Conservation (phyloP, 2,329 filamentous ascomycete genomes). For the Cladosporium sp. region DNA sequence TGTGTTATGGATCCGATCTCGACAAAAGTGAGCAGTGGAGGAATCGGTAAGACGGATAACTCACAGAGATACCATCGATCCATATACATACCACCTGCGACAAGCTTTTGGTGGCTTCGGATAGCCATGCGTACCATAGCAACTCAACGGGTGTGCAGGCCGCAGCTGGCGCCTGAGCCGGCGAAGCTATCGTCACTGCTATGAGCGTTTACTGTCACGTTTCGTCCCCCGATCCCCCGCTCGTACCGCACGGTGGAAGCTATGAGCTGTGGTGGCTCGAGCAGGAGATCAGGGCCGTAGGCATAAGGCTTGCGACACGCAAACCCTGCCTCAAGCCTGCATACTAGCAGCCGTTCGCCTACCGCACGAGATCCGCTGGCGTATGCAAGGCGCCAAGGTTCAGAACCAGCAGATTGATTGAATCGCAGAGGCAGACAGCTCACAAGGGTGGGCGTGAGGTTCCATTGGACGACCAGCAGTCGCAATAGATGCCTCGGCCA, state of each 20-base stretch:
- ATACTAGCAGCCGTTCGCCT: neutral
- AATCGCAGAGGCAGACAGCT: neutral
- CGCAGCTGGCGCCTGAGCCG: slow-evolving; percentile 7
- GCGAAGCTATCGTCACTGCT: neutral
- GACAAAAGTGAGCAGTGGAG: neutral
- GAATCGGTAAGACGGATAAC: neutral
- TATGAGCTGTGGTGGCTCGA: slow-evolving; percentile 1
- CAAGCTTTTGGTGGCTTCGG: slow-evolving; percentile 11
- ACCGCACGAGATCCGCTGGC: neutral
- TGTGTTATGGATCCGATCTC: neutral
- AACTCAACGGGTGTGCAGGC: neutral
- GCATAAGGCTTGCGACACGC: neutral
- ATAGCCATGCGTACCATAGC: neutral
- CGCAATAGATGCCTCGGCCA: neutral
- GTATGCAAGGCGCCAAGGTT: neutral
- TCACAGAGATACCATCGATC: neutral
- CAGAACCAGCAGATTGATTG: neutral
- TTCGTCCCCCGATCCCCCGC: slow-evolving; percentile 9
- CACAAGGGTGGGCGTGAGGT: neutral
- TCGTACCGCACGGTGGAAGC: slow-evolving; percentile 15
- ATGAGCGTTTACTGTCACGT: neutral
- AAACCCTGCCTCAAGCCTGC: neutral
- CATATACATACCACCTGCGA: slow-evolving; percentile 4
- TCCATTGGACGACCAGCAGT: neutral
- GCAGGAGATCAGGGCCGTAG: neutral